Conservation (phyloP, 2,329 filamentous ascomycete genomes). For the Beauveria bassiana region DNA sequence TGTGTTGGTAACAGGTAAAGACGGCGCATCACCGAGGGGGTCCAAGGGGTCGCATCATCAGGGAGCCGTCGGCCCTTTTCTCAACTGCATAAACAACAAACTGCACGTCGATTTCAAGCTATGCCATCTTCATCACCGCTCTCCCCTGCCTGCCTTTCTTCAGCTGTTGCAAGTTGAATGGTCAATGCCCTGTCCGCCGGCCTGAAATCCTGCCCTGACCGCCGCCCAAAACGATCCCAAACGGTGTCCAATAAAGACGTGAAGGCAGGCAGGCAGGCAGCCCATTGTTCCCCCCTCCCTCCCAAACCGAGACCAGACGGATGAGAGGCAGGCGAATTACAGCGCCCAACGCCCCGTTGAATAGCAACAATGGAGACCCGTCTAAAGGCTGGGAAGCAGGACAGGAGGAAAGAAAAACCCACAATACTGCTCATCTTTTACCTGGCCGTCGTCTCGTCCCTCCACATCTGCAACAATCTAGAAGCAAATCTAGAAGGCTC, state of each 20-base stretch:
- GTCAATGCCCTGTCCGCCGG: neutral
- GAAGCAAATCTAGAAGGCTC: constrained; percentile 10
- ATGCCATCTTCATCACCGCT: neutral
- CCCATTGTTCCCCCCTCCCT: neutral
- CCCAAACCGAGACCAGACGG: neutral
- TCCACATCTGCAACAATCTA: constrained; percentile 10
- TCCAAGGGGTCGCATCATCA: too few relatives aligned
- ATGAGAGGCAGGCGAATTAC: neutral
- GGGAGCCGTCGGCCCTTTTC: too few relatives aligned
- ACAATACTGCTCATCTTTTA: constrained; percentile 1
- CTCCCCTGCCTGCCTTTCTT: neutral
- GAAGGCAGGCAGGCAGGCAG: neutral
- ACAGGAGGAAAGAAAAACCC: neutral
- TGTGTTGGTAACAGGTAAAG: too few relatives aligned
- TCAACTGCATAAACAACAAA: too few relatives aligned
- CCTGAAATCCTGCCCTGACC: neutral
- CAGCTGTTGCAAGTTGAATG: neutral
- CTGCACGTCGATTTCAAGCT: neutral
- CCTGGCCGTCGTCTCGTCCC: neutral
- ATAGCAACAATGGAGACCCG: neutral
- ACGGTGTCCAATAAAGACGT: neutral
- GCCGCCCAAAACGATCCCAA: too few relatives aligned
- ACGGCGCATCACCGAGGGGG: too few relatives aligned
- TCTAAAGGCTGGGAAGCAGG: neutral
- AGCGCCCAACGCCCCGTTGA: neutral